These are phyloP conservation scores for Saussurea involucrata DNA, from an alignment of 129 eudicot species.

Conservation along the genomic window DNA sequence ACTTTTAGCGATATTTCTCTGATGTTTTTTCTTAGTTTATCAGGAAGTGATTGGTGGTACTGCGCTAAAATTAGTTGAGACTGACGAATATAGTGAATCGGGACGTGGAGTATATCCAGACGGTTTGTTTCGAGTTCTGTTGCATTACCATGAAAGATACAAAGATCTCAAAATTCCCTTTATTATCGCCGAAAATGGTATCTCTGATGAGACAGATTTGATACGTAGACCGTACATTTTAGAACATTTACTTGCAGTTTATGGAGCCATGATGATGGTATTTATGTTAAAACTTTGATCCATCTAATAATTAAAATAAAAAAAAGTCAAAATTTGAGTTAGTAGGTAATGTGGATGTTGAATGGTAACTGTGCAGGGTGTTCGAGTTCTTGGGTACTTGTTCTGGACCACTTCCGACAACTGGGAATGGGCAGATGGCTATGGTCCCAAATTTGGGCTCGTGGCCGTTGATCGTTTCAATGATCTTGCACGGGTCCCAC, in stretches of 20 bases:
- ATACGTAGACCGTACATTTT: slow-evolving; percentile 80
- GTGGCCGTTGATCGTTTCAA: slow-evolving; percentile 94
- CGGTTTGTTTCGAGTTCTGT: slow-evolving; percentile 77
- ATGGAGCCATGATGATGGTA: slow-evolving; percentile 94
- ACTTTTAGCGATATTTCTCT: neutral
- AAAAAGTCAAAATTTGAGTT: neutral
- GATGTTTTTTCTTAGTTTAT: slow-evolving; percentile 18
- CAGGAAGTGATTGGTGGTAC: slow-evolving; percentile 86
- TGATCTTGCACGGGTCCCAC: slow-evolving; percentile 87
- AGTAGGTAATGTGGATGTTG: slow-evolving; percentile 8
- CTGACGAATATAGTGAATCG: slow-evolving; percentile 93
- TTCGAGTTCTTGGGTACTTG: slow-evolving; percentile 78
- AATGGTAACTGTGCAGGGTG: slow-evolving; percentile 56
- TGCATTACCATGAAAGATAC: slow-evolving; percentile 89
- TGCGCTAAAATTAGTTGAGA: slow-evolving; percentile 73
- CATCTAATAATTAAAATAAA: neutral
- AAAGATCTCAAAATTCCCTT: slow-evolving; percentile 76
- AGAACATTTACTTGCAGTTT: slow-evolving; percentile 86
- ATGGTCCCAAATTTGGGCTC: slow-evolving; percentile 97
- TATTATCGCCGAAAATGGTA: slow-evolving; percentile 87
- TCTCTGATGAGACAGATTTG: slow-evolving; percentile 91
- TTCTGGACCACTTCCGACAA: slow-evolving; percentile 99
- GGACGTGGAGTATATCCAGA: slow-evolving; percentile 99
- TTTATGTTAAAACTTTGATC: neutral
- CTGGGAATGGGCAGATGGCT: slow-evolving; percentile 99